Percentiles rank a stretch among this genome's conserved stretches.
These are phyloP conservation scores for Apiospora arundinis DNA, from an alignment of 2,329 filamentous ascomycete species.

Conservation along the genomic window DNA sequence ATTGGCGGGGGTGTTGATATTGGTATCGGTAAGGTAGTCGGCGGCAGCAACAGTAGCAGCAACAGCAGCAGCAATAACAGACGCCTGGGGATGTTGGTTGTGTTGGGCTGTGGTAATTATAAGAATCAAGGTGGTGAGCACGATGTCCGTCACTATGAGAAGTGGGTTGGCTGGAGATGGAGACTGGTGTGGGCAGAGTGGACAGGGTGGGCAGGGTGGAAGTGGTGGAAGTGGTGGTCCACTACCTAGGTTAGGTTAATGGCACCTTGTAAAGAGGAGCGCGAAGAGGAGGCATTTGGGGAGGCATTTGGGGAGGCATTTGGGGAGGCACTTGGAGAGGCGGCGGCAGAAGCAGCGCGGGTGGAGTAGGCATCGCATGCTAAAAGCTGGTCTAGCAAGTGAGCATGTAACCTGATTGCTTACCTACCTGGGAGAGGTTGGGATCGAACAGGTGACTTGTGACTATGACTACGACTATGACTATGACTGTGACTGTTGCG, in stretches of 20 bases:
- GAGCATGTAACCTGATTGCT: not conserved
- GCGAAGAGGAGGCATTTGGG: too few species aligned
- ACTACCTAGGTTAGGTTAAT: too few species aligned
- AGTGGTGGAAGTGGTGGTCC: not conserved
- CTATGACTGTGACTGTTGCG: too few species aligned
- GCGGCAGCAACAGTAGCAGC: not conserved
- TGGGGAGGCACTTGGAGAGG: not conserved
- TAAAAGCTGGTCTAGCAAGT: not conserved
- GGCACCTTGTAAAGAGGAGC: slow-evolving; percentile 4
- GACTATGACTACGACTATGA: too few species aligned
- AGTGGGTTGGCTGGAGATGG: slow-evolving; percentile 11
- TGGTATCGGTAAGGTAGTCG: not conserved
- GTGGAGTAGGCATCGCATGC: not conserved
- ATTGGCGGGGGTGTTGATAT: not conserved
- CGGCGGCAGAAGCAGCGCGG: not conserved
- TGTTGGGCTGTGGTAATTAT: not conserved
- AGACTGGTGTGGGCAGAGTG: not conserved
- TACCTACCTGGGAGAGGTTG: not conserved
- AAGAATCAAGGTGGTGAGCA: not conserved
- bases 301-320: too few species aligned
- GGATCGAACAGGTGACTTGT: too few species aligned
- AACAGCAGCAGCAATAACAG: not conserved
- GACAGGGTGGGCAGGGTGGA: not conserved
- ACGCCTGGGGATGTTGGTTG: not conserved
- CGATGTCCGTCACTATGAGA: slow-evolving; percentile 12